Percentiles rank a stretch among this genome's conserved stretches.
These are phyloP conservation scores for Acanthamoeba sp. DNA, from an alignment of 208 protist species.

Conservation along the genomic window DNA sequence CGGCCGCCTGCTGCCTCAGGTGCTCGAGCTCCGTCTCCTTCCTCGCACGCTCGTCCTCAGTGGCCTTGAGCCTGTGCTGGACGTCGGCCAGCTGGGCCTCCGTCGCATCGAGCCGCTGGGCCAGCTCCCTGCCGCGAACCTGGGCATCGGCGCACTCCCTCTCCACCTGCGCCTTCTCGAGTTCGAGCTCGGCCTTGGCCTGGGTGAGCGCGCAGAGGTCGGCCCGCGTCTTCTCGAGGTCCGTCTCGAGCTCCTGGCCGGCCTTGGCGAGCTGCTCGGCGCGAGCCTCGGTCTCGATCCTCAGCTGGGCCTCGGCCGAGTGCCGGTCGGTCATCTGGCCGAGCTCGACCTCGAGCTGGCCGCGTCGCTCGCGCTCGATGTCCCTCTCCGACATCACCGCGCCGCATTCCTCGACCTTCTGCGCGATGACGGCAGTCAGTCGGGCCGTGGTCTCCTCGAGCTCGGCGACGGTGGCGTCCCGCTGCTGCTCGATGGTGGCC, in stretches of 20 bases:
- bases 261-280: not conserved
- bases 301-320: not conserved
- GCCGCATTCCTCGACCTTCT: not conserved
- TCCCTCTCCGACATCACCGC: not conserved
- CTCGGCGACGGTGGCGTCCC: not conserved
- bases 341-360: not conserved
- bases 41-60: not conserved
- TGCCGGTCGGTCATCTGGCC: not conserved
- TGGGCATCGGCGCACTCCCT: not conserved
- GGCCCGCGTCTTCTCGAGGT: not conserved
- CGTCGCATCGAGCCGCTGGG: not conserved
- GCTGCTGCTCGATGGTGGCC: not conserved
- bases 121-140: not conserved
- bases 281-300: not conserved
- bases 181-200: not conserved
- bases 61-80: not conserved
- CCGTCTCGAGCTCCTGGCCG: not conserved
- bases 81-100: not conserved
- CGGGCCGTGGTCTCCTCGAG: not conserved
- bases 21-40: not conserved
- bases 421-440: not conserved
- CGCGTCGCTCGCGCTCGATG: not conserved
- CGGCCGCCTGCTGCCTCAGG: constrained; percentile 21
- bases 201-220: not conserved
- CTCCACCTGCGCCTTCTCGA: not conserved